Conservation (phyloP, 345 rosid genomes). For the Angophora floribunda region DNA sequence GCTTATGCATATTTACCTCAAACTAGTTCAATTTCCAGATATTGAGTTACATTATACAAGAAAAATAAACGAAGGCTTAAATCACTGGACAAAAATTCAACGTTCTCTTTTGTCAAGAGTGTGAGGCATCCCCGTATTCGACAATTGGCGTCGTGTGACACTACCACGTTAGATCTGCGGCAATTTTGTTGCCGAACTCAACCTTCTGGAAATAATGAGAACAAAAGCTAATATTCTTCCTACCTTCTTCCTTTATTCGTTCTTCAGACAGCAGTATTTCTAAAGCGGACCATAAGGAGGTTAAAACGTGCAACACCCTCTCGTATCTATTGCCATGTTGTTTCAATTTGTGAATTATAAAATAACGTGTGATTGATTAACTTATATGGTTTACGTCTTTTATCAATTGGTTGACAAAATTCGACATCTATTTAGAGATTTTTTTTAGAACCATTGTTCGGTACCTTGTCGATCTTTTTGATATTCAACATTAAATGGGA, state of each 20-base stretch:
- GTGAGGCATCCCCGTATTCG: not conserved
- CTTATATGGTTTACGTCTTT: not conserved
- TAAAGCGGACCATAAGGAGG: not conserved
- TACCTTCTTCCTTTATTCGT: not conserved
- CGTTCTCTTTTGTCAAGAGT: accelerated
- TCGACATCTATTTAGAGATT: no score
- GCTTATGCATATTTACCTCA: not conserved
- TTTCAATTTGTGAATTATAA: not conserved
- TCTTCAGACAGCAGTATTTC: not conserved
- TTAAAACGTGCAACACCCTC: not conserved
- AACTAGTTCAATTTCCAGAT: not conserved
- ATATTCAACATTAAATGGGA: not conserved
- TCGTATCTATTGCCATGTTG: not conserved
- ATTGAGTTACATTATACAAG: not conserved
- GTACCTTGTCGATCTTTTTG: not conserved
- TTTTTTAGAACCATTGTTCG: not conserved
- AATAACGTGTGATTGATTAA: not conserved
- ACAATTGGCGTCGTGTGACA: not conserved
- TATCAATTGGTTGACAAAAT: not conserved
- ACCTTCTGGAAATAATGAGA: not conserved
- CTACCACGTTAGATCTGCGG: not conserved
- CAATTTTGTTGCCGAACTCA: not conserved
- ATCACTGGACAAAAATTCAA: not conserved
- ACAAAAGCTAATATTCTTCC: not conserved
- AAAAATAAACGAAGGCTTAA: not conserved